Evolutionary conservation across 306 rosid genomes (phyloP).

Genomic region (Castanospermum australe): DNA sequence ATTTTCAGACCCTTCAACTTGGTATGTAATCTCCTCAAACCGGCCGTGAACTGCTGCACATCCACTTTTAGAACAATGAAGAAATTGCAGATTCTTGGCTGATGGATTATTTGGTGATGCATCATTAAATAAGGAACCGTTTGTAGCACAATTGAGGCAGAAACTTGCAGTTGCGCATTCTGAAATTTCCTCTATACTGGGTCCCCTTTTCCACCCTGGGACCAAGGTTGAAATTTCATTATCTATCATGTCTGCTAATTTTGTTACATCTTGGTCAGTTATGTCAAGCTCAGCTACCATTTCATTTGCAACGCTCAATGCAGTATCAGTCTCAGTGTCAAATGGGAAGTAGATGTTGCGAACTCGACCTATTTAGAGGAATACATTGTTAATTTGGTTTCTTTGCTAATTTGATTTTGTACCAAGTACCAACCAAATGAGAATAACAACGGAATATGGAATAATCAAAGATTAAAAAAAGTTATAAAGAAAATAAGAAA

Average conservation of each 20-base stretch:
- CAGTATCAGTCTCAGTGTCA: constrained; percentile 78
- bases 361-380: constrained; percentile 58
- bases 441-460: constrained; percentile 15
- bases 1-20: constrained; percentile 70
- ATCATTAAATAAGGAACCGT: constrained; percentile 50
- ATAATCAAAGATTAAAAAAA: constrained; percentile 9
- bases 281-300: constrained; percentile 94
- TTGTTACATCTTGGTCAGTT: constrained; percentile 77
- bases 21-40: constrained; percentile 91
- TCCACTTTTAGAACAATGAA: constrained; percentile 73
- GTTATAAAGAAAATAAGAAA: constrained; percentile 9
- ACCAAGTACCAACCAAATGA: background rate
- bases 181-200: constrained; percentile 45
- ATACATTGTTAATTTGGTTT: background rate
- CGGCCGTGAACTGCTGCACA: constrained; percentile 82
- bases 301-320: constrained; percentile 80
- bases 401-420: background rate
- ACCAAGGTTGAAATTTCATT: constrained; percentile 67
- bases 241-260: constrained; percentile 88
- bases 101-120: constrained; percentile 51
- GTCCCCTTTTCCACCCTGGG: constrained; percentile 70
- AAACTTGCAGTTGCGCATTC: constrained; percentile 39
- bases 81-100: constrained; percentile 67
- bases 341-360: constrained; percentile 97
- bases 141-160: constrained; percentile 60